Base-by-base conservation (phyloP, 2,329 filamentous ascomycete species). In the Ophiostoma novo-ulmi region DNA sequence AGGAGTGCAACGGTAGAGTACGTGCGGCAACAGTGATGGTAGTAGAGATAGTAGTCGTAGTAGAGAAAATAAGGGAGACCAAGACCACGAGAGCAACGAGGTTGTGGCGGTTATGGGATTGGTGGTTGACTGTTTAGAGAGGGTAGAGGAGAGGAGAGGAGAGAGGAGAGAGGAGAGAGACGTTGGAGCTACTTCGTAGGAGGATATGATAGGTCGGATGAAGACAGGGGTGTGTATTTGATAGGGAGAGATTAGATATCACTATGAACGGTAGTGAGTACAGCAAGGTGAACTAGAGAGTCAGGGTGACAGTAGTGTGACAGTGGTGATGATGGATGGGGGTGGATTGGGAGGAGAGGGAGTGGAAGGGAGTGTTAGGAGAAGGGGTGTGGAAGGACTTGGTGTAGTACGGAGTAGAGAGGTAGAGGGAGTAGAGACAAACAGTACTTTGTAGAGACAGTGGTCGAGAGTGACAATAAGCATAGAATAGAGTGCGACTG, bases 1-100 rank as follows among this genome's bases (percentile, higher is more conserved):
- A 39, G 35, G 63, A 65, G 35, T 65, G 63, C 20, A 65, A 65
- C 63, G 63, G 63, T 65, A 65, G 35, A 39, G 36, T 41, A 65
- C 63, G 63, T 65, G 63, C 36, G n/a, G 63, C 36, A 65, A 65
- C 63, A 26, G 63, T 22, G 6, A 65, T n/a, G 17, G 36, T 20
- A 35, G 36, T 35, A 38, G 35, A 20, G 63, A 39, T 11, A 35
- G 13, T 31, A 31, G 31, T 31, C 2, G 31, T 20, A 35, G 36
- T 35, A 38, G 35, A 20, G 63, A 39, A 39, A 10, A 58, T 31
- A 38, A 31, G 61, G 36, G 17, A 11, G 61, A n/a, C 17, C 31
- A 36, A 20, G 58, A 14, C 26, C 3, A 36, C 35, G n/a, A 65
- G 31, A 31, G 58, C 14, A 36, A 63, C 58, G 58, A 63, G 58